Base-by-base conservation (phyloP, 1,284 basidiomycete genomes). In the Apiotrichum veenhuisii region DNA sequence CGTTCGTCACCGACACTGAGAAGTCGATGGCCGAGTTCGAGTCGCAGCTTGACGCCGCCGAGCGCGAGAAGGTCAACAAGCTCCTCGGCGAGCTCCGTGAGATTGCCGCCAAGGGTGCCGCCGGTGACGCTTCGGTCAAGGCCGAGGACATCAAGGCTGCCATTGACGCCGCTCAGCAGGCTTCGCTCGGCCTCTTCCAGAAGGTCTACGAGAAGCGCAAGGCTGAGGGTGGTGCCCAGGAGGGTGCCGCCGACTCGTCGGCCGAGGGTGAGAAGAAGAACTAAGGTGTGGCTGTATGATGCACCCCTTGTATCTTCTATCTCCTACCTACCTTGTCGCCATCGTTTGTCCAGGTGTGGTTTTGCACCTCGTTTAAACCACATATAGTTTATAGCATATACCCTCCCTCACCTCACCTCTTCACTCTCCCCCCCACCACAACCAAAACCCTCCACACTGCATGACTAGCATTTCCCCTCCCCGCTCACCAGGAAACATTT, bases 21-120 rank as follows among this genome's bases (percentile, higher is more conserved):
- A 98, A 97, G 82, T 88, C 68, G 33, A 89, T 98, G 86, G 85
- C 83, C 75, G 96, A 98, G 81, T 98, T 98, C 84, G 93, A 94
- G 82, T 89, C 95, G 58, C 92, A 98, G 76, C 85, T 98, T 58
- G 92, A 97, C 68, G 84, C 85, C 20, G 80, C 86, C 5, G 93
- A 95, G 85, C 90, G 89, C 80, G 91, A 91, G 77, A 97, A 93
- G 83, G 92, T 97, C 66, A 81, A 86, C 58, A 87, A 87, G 78
- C 87, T 93, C 55, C 80, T 98, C 51, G 78, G 79, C 62, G 93
- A 98, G 80, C 86, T 98, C 52, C 86, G 93, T 59, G 93, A 94
- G 78, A 74, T 98, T 63, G 86, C 92, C 26, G 82, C 83, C 70
- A 95, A 96, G 84, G 94, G 91, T 60, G 91, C 95, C 75, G 83